A percentile compares a stretch with the other conserved stretches of the same genome.
Conservation (phyloP, 2,329 filamentous ascomycete species). For the Tolypocladium tundrense region DNA sequence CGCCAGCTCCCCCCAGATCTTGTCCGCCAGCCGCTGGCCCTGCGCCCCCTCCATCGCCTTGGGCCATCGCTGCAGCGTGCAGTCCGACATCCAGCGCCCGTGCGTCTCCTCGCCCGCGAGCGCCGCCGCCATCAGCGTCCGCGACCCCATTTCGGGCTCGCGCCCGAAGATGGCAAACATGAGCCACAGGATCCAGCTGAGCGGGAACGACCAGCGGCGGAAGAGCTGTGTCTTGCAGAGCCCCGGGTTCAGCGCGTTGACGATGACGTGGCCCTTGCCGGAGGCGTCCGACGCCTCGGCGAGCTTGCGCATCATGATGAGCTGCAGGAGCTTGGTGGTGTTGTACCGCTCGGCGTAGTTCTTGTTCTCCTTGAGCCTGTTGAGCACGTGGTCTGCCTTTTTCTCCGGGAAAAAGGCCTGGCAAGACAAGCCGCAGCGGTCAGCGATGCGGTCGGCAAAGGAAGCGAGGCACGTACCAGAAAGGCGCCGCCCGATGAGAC, state of each 20-base stretch:
- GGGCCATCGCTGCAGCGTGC: constrained; percentile 13
- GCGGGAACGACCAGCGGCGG: constrained; percentile 17
- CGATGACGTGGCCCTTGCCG: constrained; percentile 20
- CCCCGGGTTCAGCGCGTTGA: constrained; percentile 30
- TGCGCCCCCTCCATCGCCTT: constrained; percentile 20
- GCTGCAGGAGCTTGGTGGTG: constrained; percentile 19
- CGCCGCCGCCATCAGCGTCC: constrained; percentile 26
- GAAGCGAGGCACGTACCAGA: constrained; percentile 2
- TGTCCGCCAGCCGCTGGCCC: constrained; percentile 23
- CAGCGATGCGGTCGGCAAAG: background rate
- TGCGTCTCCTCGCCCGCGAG: constrained; percentile 26
- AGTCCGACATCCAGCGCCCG: constrained; percentile 29
- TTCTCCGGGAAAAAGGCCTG: constrained; percentile 23
- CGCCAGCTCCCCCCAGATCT: constrained; percentile 31
- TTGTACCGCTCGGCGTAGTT: constrained; percentile 14
- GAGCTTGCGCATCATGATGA: constrained; percentile 20
- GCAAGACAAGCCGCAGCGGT: background rate
- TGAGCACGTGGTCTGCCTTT: constrained; percentile 19
- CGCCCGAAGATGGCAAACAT: constrained; percentile 19
- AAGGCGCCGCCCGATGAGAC: constrained; percentile 25
- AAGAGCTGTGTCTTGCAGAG: constrained; percentile 31
- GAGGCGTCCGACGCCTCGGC: constrained; percentile 20
- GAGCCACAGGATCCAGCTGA: constrained; percentile 11
- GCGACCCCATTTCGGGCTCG: constrained; percentile 26
- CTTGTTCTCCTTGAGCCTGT: constrained; percentile 17